Evolutionary conservation across 2,329 filamentous ascomycete species (phyloP), one percentile per base, ranked within the genome.

Genomic region (Lasiodiplodia sp.): DNA sequence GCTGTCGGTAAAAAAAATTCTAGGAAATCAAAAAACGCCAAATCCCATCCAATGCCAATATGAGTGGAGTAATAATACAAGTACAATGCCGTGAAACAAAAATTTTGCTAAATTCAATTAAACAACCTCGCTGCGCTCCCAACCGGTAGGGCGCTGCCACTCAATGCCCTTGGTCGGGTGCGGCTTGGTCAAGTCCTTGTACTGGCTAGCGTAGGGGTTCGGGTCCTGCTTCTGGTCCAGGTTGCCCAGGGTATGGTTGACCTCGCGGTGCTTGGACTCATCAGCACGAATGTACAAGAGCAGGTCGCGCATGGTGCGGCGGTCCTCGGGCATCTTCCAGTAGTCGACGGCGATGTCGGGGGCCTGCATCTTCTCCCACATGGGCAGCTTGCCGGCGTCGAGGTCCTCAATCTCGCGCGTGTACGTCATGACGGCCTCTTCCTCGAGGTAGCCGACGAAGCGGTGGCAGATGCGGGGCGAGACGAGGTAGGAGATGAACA

Each of bases 341-440:
- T 99, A 99, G 72, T 89, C 86, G 60, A 97, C 81, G 0, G 96
- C 96, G 72, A 99, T 94, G 69, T 97, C 92, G 0, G 96, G 96
- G 2, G 96, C 93, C 66, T 86, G 74, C 75, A 97, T 90, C 8
- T 89, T 86, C 31, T 88, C 84, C 94, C 96, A 99, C 73, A 89
- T 89, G 0, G 94, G 94, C 16, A 97, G 83, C 69, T 88, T 87
- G n/a, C 95, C 95, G 2, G 87, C 86, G 69, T 98, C 94, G 28
- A 99, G 87, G 76, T 98, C 96, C 72, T 89, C 85, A 74, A 98
- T 92, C 70, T 93, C 92, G 62, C 94, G 89, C 0, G 93, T 96
- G 83, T 99, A 99, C 0, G 96, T 99, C 76, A 97, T 87, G 1
- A 98, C 95, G 10, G 96, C 96, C 80, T 99, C 96, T 79, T 99